A percentile compares a stretch with the other conserved stretches of the same genome.
phyloP scores from a whole-genome alignment of 768 basidiomycete species.

The Ramaria rubella region DNA sequence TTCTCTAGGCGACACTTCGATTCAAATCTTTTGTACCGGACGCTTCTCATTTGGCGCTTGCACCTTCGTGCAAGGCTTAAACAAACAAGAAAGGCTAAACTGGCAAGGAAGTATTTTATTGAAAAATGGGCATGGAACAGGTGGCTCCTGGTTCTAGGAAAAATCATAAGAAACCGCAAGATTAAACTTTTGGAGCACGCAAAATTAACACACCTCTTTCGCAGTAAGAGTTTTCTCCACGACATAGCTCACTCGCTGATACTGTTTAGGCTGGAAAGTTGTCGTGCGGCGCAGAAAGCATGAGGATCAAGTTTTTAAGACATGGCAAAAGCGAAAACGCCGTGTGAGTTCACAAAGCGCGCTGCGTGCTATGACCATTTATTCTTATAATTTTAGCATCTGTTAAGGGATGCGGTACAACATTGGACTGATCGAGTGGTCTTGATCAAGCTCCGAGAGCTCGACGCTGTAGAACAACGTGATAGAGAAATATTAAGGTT shows the following conservation, averaged over 20 bases:
- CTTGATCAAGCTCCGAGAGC: constrained; percentile 63
- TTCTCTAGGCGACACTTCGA: constrained; percentile 48
- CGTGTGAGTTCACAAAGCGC: background rate
- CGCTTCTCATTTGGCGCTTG: constrained; percentile 50
- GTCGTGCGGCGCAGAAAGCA: background rate
- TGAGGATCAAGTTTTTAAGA: background rate
- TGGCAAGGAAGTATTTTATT: constrained; percentile 46
- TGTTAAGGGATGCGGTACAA: constrained; percentile 38
- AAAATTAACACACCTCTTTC: constrained; percentile 31
- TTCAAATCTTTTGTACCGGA: constrained; percentile 32
- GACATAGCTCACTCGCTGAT: background rate
- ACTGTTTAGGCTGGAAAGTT: background rate
- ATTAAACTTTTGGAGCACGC: constrained; percentile 36
- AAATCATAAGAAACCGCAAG: constrained; percentile 38
- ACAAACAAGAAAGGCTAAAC: constrained; percentile 46
- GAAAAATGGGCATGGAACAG: constrained; percentile 40
- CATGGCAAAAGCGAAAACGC: background rate
- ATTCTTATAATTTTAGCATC: constrained; percentile 9
- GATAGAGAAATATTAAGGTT: constrained; percentile 35
- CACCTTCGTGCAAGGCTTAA: constrained; percentile 44
- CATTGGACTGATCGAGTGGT: constrained; percentile 72
- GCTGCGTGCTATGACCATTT: background rate
- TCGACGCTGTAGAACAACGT: constrained; percentile 50
- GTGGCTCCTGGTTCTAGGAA: constrained; percentile 43
- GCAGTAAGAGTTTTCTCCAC: background rate